Evolutionary conservation across 2,329 filamentous ascomycete genomes (phyloP).

Genomic region (Dendryphion nanum): DNA sequence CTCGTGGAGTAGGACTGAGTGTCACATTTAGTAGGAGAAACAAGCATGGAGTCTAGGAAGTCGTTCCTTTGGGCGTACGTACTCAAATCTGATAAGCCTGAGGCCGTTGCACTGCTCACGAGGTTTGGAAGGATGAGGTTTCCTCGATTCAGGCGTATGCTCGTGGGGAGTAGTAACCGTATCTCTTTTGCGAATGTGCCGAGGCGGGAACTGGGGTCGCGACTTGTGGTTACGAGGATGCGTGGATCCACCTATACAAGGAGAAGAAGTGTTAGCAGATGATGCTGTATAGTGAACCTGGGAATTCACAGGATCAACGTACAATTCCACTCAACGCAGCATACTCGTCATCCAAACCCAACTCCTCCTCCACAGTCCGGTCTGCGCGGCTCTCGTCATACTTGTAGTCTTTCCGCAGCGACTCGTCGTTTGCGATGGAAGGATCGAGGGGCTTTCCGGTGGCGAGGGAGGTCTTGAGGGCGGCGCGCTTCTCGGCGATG

Average conservation of each 20-base stretch:
- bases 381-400: constrained; percentile 81
- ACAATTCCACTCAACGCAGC: constrained; percentile 79
- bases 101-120: constrained; percentile 75
- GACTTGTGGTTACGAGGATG: constrained; percentile 84
- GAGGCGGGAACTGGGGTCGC: constrained; percentile 80
- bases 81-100: constrained; percentile 79
- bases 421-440: constrained; percentile 81
- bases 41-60: too few relatives aligned
- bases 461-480: constrained; percentile 81
- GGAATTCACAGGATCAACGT: too few relatives aligned
- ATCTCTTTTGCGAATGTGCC: constrained; percentile 94
- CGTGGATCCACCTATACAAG: constrained; percentile 86
- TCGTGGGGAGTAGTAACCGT: constrained; percentile 76
- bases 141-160: constrained; percentile 86
- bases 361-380: constrained; percentile 61
- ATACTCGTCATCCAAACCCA: constrained; percentile 84
- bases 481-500: constrained; percentile 83
- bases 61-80: too few relatives aligned
- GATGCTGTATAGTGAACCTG: too few relatives aligned
- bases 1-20: constrained; percentile 72
- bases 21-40: too few relatives aligned
- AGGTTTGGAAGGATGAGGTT: constrained; percentile 86
- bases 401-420: constrained; percentile 79
- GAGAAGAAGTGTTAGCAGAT: too few relatives aligned
- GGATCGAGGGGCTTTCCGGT: constrained; percentile 85